Evolutionary conservation across 176 grass and related monocot genomes (phyloP).

Genomic region (Chloris gayana): DNA sequence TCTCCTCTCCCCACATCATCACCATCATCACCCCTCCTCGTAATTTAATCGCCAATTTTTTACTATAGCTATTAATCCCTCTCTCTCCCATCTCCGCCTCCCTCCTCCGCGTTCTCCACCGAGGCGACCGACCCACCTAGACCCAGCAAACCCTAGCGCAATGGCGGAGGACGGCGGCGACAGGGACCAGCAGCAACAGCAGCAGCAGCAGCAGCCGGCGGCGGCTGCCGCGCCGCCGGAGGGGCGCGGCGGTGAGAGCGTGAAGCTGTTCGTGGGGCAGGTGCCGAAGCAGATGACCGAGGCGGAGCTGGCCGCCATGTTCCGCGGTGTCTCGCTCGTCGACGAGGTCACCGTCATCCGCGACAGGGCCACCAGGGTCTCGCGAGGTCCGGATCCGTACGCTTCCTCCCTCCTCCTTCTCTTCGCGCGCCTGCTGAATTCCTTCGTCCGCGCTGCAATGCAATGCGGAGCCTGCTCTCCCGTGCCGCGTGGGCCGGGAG

Average conservation of each 20-base stretch:
- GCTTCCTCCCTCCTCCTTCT: not conserved
- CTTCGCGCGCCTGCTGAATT: not conserved
- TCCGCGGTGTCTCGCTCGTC: constrained; percentile 69
- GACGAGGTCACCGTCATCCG: constrained; percentile 95
- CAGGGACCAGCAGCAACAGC: constrained; percentile 35
- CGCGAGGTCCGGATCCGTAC: constrained; percentile 75
- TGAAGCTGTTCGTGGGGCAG: constrained; percentile 88
- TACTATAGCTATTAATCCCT: constrained; percentile 42
- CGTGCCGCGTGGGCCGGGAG: not conserved
- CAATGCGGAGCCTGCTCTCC: constrained; percentile 13
- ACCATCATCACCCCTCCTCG: not conserved
- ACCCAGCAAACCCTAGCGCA: not conserved
- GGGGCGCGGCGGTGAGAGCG: constrained; percentile 52
- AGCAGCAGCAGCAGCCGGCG: not conserved
- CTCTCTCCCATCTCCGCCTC: constrained; percentile 24
- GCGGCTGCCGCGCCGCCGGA: not conserved
- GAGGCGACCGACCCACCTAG: constrained; percentile 11
- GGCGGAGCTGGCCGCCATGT: constrained; percentile 68
- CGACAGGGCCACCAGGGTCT: constrained; percentile 82
- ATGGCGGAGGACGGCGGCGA: constrained; percentile 63
- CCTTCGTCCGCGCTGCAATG: not conserved
- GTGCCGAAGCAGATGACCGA: constrained; percentile 77
- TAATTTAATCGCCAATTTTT: constrained; percentile 37
- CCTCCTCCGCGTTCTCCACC: constrained; percentile 10
- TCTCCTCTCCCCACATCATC: not conserved